Evolutionary conservation across 139 green algal genomes (phyloP).

Genomic region (Asterochloris erici): DNA sequence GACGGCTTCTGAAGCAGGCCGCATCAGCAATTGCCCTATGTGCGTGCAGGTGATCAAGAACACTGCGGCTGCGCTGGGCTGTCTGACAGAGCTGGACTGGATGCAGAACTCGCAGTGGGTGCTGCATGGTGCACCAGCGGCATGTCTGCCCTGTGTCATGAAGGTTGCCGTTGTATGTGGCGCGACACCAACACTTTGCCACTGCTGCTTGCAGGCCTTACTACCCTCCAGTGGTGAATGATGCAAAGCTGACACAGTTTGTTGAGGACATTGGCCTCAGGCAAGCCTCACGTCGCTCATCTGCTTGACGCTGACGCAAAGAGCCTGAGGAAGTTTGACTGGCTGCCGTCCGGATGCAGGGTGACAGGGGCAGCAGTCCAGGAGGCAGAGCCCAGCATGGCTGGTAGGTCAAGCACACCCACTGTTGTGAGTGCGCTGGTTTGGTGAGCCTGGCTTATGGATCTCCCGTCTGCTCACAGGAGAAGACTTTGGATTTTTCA

Average conservation of each 20-base stretch:
- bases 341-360: conserved; percentile 31
- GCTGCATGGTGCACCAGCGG: too few relatives aligned
- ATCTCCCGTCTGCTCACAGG: conserved; percentile 45
- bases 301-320: background rate
- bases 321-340: background rate
- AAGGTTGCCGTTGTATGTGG: too few relatives aligned
- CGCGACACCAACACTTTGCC: too few relatives aligned
- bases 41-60: conserved; percentile 32
- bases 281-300: conserved; percentile 17
- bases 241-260: conserved; percentile 52
- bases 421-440: background rate
- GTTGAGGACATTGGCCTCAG: conserved; percentile 44
- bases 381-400: conserved; percentile 43
- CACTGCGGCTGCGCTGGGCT: conserved; percentile 54
- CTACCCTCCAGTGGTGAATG: conserved; percentile 82
- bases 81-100: conserved; percentile 67
- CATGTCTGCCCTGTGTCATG: too few relatives aligned
- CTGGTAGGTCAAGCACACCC: background rate
- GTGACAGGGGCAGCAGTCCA: conserved; percentile 4
- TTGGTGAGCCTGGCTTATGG: background rate
- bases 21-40: background rate
- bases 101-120: conserved; percentile 34
- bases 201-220: conserved; percentile 29
- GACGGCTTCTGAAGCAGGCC: too few relatives aligned
- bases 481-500: conserved; percentile 88